These are phyloP conservation scores for Nicotiana knightiana DNA, from an alignment of 257 asterid genomes.

Conservation along the genomic window DNA sequence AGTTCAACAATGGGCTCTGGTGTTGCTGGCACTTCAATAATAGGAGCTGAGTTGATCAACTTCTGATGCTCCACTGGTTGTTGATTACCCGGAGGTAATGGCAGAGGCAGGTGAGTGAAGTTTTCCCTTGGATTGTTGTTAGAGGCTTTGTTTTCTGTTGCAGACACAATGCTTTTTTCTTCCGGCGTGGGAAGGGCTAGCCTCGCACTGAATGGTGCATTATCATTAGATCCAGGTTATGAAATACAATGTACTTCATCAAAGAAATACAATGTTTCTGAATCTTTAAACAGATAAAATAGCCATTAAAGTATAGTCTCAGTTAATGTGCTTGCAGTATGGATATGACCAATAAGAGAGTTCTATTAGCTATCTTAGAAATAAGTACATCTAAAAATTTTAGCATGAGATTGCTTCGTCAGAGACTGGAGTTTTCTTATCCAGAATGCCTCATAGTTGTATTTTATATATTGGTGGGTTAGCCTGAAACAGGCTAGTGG, in stretches of 20 bases:
- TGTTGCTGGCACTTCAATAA: slow-evolving; percentile 21
- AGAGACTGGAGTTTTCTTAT: background rate
- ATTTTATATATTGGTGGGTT: background rate
- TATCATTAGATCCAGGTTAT: slow-evolving; percentile 22
- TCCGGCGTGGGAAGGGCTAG: slow-evolving; percentile 89
- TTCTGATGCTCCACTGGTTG: slow-evolving; percentile 19
- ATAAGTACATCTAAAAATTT: background rate
- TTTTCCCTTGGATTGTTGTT: slow-evolving; percentile 33
- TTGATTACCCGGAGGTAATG: slow-evolving; percentile 40
- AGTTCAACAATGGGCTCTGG: slow-evolving; percentile 57
- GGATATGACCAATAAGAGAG: background rate
- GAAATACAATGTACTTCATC: slow-evolving; percentile 1
- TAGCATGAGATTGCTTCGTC: background rate
- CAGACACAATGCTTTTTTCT: slow-evolving; percentile 49
- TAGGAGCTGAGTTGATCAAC: slow-evolving; percentile 34
- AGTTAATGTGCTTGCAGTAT: background rate
- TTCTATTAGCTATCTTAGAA: background rate
- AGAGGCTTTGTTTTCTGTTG: slow-evolving; percentile 38
- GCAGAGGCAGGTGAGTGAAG: slow-evolving; percentile 50
- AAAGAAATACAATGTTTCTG: slow-evolving; percentile 2
- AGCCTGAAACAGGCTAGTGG: background rate
- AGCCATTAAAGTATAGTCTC: background rate
- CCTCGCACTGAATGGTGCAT: slow-evolving; percentile 63
- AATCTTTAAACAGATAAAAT: background rate
- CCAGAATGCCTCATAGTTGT: background rate